Evolutionary conservation across 1,284 basidiomycete species (phyloP).

Genomic region (Tetrapyrgos nigripes): DNA sequence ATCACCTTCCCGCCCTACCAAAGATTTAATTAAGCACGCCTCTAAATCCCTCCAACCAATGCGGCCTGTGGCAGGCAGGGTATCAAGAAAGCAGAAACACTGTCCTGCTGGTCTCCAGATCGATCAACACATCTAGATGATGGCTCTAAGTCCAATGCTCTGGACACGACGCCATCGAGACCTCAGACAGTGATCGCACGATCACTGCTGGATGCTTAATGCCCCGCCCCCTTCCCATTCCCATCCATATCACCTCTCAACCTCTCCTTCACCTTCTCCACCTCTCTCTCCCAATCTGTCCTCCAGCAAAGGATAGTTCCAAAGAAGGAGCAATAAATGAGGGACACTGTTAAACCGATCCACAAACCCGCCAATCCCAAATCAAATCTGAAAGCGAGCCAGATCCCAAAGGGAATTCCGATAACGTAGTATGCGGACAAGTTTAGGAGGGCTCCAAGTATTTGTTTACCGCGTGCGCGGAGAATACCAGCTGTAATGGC

Average conservation of each 20-base stretch:
- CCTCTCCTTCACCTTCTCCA: slow-evolving; percentile 60
- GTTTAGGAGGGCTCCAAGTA: slow-evolving; percentile 15
- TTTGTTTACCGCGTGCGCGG: slow-evolving; percentile 77
- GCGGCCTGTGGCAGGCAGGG: no score
- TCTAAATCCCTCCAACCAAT: no score
- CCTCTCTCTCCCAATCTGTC: slow-evolving; percentile 71
- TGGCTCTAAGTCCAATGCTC: no score
- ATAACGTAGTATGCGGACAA: slow-evolving; percentile 65
- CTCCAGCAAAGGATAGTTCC: slow-evolving; percentile 56
- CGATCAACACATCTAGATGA: no score
- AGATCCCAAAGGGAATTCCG: slow-evolving; percentile 70
- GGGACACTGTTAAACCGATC: slow-evolving; percentile 68
- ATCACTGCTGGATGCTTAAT: no score
- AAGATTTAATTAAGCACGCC: no score
- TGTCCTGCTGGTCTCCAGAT: no score
- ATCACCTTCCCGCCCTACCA: no score
- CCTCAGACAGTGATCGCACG: no score
- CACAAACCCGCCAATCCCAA: slow-evolving; percentile 67
- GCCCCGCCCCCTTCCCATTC: neutral
- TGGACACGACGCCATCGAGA: no score
- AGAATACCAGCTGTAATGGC: slow-evolving; percentile 80
- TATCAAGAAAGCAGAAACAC: no score
- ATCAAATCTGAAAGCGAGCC: slow-evolving; percentile 61
- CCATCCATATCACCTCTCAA: slow-evolving; percentile 29
- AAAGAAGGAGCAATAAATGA: slow-evolving; percentile 57